Evolutionary conservation across 352 stramenopile species (phyloP), one percentile per base, ranked within the genome.

Genomic region (Phytophthora tubulina): DNA sequence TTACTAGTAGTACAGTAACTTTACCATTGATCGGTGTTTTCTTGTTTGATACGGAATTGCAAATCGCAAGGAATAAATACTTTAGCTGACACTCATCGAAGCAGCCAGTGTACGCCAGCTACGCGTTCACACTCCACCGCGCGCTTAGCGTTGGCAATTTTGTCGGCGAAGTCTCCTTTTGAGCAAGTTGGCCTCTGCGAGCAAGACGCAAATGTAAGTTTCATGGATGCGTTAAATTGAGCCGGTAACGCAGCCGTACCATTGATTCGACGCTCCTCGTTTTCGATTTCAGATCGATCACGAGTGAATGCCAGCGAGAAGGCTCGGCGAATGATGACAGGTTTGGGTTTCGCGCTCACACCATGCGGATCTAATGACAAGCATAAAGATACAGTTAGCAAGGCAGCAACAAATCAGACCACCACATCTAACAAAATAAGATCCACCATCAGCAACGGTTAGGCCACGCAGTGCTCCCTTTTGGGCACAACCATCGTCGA

Each of bases 131-230:
- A 52, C 32, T 41, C 53, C 13, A 31, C 17, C 10, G 61, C 62
- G 50, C 44, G 27, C 17, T 50, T 51, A 49, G 14, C 31, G 53
- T 27, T 75, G 53, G 21, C 54, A 54, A 6, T 75, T 70, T 66
- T 81, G 74, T 31, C 67, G 71, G 6, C 74, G 75, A 38, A 75
- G 65, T 57, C 72, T 76, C 42, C 75, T 32, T 57, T 81, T 80
- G 7, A 82, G 42, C 75, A 85, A 51, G 38, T 82, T 82, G 30
- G 65, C 64, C 53, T 85, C 78, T 84, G 68, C 64, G 13, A 63
- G 21, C 21, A 53, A 31, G 27, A 42, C 36, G 13, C 11, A 49
- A 56, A 44, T n/a, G 14, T 5, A 46, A 46, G 41, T 46, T 8
- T 46, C 14, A 46, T 27, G 21, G 41, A 11, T 46, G 11, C 4